Evolutionary conservation across 495 filamentous ascomycete species (phyloP).

Genomic region (Pseudoneurospora amorphoporcata): DNA sequence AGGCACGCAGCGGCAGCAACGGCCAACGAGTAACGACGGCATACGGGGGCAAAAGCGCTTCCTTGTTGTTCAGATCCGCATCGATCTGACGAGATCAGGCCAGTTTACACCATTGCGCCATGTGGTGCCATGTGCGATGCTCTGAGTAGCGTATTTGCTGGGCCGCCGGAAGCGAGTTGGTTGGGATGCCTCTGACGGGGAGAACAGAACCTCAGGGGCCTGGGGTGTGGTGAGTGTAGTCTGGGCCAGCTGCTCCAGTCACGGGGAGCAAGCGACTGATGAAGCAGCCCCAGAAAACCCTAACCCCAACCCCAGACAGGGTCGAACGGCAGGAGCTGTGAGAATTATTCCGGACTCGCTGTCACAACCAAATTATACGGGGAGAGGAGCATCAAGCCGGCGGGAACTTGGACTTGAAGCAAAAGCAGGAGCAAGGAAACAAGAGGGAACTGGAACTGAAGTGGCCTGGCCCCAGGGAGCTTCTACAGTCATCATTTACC

Average conservation of each 20-base stretch:
- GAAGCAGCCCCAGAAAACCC: not conserved
- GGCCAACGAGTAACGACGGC: too few species aligned
- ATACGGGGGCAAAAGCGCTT: not conserved
- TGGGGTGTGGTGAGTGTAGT: not conserved
- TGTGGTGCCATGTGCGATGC: not conserved
- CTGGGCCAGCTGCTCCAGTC: too few species aligned
- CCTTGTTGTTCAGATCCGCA: not conserved
- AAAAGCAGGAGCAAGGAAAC: not conserved
- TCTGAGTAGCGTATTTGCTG: not conserved
- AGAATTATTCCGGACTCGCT: too few species aligned
- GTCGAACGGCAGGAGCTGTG: too few species aligned
- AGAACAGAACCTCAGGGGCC: too few species aligned
- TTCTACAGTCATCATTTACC: too few species aligned
- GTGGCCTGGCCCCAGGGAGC: not conserved
- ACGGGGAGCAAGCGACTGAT: not conserved
- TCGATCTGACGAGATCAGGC: not conserved
- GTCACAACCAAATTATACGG: too few species aligned
- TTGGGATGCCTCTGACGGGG: too few species aligned
- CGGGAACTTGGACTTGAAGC: not conserved
- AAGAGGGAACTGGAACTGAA: not conserved
- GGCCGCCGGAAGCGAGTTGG: not conserved
- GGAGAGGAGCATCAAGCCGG: too few species aligned
- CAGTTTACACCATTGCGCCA: not conserved
- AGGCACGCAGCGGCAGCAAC: too few species aligned
- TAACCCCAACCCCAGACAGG: not conserved